Percentiles rank a stretch among this genome's conserved stretches.
phyloP scores from a whole-genome alignment of 2,329 filamentous ascomycete genomes.

The Diaporthe sp. region DNA sequence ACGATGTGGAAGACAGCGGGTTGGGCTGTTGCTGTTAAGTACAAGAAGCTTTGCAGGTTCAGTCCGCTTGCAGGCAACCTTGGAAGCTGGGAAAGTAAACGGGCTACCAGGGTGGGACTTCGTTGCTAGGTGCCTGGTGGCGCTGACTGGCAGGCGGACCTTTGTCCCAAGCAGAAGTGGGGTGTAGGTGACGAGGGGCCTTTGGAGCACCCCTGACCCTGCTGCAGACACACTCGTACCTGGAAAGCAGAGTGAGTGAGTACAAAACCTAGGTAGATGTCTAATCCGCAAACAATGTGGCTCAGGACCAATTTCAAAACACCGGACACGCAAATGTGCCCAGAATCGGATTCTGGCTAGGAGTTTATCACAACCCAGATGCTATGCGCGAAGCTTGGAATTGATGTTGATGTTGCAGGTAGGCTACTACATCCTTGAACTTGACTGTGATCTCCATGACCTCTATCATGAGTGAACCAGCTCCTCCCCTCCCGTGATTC shows the following conservation, averaged over 20 bases:
- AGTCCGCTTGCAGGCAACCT: conserved; percentile 1
- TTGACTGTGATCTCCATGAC: not conserved
- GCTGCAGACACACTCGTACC: not conserved
- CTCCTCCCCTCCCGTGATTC: not conserved
- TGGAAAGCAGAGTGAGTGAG: not conserved
- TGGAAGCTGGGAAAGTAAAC: conserved; percentile 37
- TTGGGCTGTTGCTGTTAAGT: conserved; percentile 18
- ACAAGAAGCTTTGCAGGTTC: conserved; percentile 3
- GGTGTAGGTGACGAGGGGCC: conserved; percentile 26
- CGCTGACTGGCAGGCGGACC: conserved; percentile 2
- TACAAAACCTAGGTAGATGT: not conserved
- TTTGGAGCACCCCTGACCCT: conserved; percentile 27
- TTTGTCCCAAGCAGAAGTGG: conserved; percentile 2
- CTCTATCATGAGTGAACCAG: not conserved
- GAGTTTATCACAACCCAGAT: not conserved
- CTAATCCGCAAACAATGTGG: not conserved
- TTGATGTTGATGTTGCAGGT: not conserved
- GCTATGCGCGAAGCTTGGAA: not conserved
- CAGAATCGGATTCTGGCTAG: not conserved
- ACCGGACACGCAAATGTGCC: not conserved
- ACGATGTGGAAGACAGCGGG: conserved; percentile 34
- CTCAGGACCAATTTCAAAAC: no score
- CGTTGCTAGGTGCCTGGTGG: conserved; percentile 38
- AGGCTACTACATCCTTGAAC: no score
- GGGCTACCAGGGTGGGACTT: conserved; percentile 30